A percentile compares a stretch with the other conserved stretches of the same genome.
These are phyloP conservation scores for Rhazya stricta DNA, from an alignment of 257 asterid species.

Conservation along the genomic window DNA sequence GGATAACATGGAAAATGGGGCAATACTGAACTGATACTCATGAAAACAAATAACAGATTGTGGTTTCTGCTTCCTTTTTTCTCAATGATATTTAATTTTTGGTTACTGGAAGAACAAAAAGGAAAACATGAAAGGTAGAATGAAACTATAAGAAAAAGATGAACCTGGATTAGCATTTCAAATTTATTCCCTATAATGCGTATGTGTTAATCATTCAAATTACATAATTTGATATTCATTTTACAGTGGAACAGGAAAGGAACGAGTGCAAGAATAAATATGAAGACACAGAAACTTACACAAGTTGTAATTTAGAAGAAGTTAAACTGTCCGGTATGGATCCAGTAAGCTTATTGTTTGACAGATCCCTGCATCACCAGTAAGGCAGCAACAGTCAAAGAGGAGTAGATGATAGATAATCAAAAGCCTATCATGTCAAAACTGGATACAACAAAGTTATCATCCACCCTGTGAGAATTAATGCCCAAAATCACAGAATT, in stretches of 20 bases:
- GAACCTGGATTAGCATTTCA: not conserved
- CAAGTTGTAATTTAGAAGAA: slow-evolving; percentile 70
- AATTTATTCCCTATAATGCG: not conserved
- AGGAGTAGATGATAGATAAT: not conserved
- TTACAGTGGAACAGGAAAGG: not conserved
- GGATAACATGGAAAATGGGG: not conserved
- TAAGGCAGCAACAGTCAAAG: slow-evolving; percentile 13
- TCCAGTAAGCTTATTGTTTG: slow-evolving; percentile 72
- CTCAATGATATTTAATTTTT: not conserved
- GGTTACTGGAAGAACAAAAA: not conserved
- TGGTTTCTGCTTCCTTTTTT: not conserved
- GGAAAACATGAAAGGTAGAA: not conserved
- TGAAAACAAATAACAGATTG: not conserved
- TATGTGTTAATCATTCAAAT: not conserved
- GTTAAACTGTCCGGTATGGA: slow-evolving; percentile 73
- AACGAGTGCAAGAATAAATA: not conserved
- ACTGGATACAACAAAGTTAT: not conserved
- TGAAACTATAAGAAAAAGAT: not conserved
- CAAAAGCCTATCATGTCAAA: not conserved
- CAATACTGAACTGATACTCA: not conserved
- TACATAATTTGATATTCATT: not conserved
- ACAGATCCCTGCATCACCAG: slow-evolving; percentile 68
- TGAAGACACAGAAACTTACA: slow-evolving; percentile 47
- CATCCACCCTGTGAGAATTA: not conserved
- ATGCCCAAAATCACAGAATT: not conserved